Evolutionary conservation across 139 green algal species (phyloP).

Genomic region (Picochlorum sp.): DNA sequence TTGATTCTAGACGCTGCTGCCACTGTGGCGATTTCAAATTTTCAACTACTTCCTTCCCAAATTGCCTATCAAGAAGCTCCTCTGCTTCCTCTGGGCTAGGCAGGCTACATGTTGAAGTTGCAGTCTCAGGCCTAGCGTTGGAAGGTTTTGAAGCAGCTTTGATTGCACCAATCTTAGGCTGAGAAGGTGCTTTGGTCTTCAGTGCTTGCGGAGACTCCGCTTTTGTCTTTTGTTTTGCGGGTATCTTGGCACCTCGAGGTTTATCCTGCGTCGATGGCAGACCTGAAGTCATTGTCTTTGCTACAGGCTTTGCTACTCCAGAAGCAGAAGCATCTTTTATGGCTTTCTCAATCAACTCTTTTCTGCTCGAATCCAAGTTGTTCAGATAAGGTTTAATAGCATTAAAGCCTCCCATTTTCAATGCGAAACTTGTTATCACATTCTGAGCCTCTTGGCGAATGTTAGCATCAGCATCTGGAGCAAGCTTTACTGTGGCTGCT

Average conservation of each 20-base stretch:
- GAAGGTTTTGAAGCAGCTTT: too few relatives aligned
- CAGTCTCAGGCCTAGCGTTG: too few relatives aligned
- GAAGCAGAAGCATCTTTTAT: slow-evolving; percentile 4
- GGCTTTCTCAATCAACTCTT: slow-evolving; percentile 68
- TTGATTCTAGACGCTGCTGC: slow-evolving; percentile 80
- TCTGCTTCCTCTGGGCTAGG: slow-evolving; percentile 40
- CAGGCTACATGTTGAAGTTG: slow-evolving; percentile 4
- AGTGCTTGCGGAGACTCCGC: not conserved
- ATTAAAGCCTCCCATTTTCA: slow-evolving; percentile 32
- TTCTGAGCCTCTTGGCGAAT: slow-evolving; percentile 58
- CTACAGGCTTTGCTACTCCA: not conserved
- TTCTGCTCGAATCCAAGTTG: slow-evolving; percentile 62
- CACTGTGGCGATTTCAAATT: slow-evolving; percentile 60
- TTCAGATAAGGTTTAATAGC: slow-evolving; percentile 14
- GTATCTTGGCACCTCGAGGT: not conserved
- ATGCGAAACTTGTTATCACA: slow-evolving; percentile 55
- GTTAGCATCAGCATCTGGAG: slow-evolving; percentile 49
- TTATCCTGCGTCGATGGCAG: not conserved
- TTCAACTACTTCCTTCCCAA: slow-evolving; percentile 44
- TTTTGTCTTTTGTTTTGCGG: not conserved
- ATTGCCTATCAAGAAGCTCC: slow-evolving; percentile 27
- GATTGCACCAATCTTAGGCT: not conserved
- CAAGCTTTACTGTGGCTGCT: slow-evolving; percentile 47
- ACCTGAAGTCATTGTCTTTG: not conserved
- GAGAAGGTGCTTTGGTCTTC: not conserved